Base-by-base conservation (phyloP, 768 basidiomycete genomes). In the Dioszegia aurantiaca region DNA sequence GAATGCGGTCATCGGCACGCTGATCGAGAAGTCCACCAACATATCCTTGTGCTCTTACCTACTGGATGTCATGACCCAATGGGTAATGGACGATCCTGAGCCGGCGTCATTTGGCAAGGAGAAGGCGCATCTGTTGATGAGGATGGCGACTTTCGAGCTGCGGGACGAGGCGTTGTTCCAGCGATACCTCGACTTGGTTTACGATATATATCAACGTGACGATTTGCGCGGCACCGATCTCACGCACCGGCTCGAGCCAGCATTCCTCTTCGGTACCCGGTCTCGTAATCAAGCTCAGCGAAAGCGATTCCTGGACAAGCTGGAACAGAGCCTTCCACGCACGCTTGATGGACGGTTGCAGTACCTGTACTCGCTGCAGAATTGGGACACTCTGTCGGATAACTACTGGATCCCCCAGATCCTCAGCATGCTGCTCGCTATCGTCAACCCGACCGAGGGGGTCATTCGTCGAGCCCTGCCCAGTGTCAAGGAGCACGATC, bases 341-440 rank as follows among this genome's bases (percentile, higher is more conserved):
- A 86, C 87, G 1, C 81, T 95, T 11, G 83, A 84, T 58, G 85
- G 83, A 59, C 87, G 95, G 26, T 76, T 99, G 45, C 86, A 87
- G 39, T 97, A 93, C 75, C 85, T 98, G 62, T 80, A 94, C 37
- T 91, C 88, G 24, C 87, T 93, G 16, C 94, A 98, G 77, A 90
- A 82, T 67, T 99, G 95, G 95, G 95, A 98, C 56, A 84, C 86
- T 1, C 78, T 99, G 19, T 85, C 89, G 2, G 91, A 94, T 60
- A 84, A 88, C 55, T 90, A 95, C 68, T 99, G 95, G 95, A 86
- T 93, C 31, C 86, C 88, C 64, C 82, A 98, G 19, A 90, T 92
- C 16, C 80, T 97, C 26, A 88, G 94, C 69, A 84, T 97, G 31
- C 79, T 98, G 9, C 82, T 98, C 17, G 89, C 90, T n/a, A 80